phyloP scores from a whole-genome alignment of 2,329 filamentous ascomycete species.

The Cladosporium sp. region DNA sequence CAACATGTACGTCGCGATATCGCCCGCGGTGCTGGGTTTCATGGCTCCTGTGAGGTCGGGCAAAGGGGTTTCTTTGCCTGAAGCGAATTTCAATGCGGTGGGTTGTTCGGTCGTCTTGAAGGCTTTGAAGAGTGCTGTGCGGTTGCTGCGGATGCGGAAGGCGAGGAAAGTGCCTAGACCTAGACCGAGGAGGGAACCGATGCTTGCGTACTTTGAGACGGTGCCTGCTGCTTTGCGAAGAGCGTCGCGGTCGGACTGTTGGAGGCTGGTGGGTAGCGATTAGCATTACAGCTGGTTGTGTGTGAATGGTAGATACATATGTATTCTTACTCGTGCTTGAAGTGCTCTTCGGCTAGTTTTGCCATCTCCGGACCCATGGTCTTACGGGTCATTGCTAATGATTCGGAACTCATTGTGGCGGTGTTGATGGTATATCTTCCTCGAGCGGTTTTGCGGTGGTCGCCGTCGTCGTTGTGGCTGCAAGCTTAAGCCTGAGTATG shows the following conservation, averaged over 20 bases:
- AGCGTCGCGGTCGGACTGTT: constrained; percentile 55
- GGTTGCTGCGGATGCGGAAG: constrained; percentile 52
- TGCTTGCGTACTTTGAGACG: constrained; percentile 51
- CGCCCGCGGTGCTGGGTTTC: constrained; percentile 55
- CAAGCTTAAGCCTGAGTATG: neutral
- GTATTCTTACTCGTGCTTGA: constrained; percentile 48
- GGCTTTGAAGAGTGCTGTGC: constrained; percentile 57
- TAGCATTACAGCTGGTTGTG: constrained; percentile 48
- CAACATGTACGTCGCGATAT: constrained; percentile 60
- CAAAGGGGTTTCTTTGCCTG: constrained; percentile 56
- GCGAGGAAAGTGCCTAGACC: constrained; percentile 57
- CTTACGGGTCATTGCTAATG: constrained; percentile 46
- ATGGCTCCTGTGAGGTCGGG: constrained; percentile 58
- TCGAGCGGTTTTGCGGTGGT: neutral
- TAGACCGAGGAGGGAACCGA: constrained; percentile 59
- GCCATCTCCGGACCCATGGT: constrained; percentile 48
- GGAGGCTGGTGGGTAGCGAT: constrained; percentile 35
- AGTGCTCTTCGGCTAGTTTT: constrained; percentile 54
- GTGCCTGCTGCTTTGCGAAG: constrained; percentile 53
- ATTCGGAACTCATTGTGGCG: constrained; percentile 39
- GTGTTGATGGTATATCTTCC: neutral
- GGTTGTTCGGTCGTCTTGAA: constrained; percentile 61
- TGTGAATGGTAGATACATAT: constrained; percentile 31
- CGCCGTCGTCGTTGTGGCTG: neutral
- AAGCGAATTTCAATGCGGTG: constrained; percentile 57